Percentiles rank a stretch among this genome's conserved stretches.
Evolutionary conservation across 768 basidiomycete species (phyloP).

Genomic region (Tephrocybe sp.): DNA sequence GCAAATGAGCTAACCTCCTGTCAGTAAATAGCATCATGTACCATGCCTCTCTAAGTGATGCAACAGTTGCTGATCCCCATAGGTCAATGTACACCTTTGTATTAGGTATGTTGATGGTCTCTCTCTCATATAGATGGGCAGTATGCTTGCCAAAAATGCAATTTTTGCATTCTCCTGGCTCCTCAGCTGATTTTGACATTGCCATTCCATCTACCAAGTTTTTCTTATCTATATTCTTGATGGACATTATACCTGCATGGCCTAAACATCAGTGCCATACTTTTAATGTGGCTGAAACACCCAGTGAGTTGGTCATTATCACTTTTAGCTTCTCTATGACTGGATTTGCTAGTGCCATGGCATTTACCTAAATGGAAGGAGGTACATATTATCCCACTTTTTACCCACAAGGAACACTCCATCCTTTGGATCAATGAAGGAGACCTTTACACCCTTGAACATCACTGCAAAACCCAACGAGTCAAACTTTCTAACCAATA

Average conservation of each 20-base stretch:
- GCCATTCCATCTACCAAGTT: neutral
- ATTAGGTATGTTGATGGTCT: neutral
- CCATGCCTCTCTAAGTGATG: too few species aligned
- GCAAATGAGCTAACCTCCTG: neutral
- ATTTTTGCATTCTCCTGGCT: neutral
- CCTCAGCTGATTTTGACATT: neutral
- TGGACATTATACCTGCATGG: neutral
- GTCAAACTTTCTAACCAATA: neutral
- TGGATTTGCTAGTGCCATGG: too few species aligned
- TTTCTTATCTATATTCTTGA: neutral
- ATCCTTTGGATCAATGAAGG: neutral
- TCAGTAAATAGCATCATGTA: too few species aligned
- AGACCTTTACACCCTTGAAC: neutral
- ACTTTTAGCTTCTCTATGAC: neutral
- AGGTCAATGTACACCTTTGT: neutral
- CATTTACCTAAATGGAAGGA: too few species aligned
- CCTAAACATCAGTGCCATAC: neutral
- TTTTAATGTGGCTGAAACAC: neutral
- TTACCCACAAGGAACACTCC: neutral
- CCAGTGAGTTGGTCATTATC: neutral
- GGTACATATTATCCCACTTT: neutral
- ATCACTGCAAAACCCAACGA: neutral
- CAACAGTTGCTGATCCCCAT: too few species aligned
- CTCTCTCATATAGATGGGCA: neutral
- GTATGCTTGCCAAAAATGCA: neutral